Conservation (phyloP, 768 basidiomycete genomes). For the Clavulina sp. region DNA sequence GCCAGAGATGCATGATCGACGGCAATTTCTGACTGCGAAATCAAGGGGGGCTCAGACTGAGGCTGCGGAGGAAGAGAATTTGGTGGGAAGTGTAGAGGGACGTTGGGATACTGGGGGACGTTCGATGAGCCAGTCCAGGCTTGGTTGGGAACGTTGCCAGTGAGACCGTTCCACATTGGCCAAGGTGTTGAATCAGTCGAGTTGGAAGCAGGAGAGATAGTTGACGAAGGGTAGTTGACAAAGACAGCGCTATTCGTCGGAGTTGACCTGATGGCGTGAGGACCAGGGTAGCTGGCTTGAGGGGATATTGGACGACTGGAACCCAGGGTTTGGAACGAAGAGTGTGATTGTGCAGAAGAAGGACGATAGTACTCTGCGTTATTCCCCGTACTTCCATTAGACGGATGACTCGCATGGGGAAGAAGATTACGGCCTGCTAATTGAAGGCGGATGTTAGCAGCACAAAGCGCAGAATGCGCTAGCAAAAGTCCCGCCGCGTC, state of each 20-base stretch:
- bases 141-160: neutral
- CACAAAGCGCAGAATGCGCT: neutral
- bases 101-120: no score
- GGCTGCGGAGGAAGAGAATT: neutral
- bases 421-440: neutral
- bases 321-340: no score
- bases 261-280: neutral
- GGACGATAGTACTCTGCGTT: neutral
- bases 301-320: no score
- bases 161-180: neutral
- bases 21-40: no score
- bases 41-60: neutral
- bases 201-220: neutral
- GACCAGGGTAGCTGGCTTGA: neutral
- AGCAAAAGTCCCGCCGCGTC: neutral
- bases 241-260: neutral
- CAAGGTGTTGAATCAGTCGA: neutral
- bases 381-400: no score
- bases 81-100: neutral
- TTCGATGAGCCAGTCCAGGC: neutral
- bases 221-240: neutral
- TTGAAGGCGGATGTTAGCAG: neutral
- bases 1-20: neutral
- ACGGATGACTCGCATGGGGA: neutral
- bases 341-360: neutral